phyloP scores from a whole-genome alignment of 225 moss, liverwort and hornwort species.

The Rhytidiadelphus loreus region DNA sequence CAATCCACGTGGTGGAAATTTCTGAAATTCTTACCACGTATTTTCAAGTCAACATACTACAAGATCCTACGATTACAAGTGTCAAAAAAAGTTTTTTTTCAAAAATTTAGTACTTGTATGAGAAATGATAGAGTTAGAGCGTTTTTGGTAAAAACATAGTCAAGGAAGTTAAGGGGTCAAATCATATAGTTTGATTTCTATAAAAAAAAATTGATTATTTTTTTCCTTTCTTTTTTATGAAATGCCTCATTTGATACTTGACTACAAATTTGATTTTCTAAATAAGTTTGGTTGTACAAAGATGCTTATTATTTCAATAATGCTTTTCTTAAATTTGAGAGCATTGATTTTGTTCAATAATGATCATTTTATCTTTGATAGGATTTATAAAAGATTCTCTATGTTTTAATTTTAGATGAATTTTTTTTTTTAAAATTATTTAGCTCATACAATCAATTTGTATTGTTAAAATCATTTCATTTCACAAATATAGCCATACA shows the following conservation, averaged over 20 bases:
- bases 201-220: neutral
- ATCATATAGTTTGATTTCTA: neutral
- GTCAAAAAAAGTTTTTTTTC: too few relatives aligned
- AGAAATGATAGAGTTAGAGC: too few relatives aligned
- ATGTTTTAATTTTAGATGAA: neutral
- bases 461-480: neutral
- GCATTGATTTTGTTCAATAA: neutral
- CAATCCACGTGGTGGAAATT: too few relatives aligned
- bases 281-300: neutral
- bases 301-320: neutral
- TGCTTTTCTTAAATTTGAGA: neutral
- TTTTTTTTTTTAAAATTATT: neutral
- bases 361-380: neutral
- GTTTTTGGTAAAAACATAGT: too few relatives aligned
- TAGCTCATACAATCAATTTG: neutral
- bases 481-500: neutral
- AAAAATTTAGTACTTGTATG: too few relatives aligned
- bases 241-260: neutral
- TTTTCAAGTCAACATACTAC: too few relatives aligned
- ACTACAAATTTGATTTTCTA: neutral
- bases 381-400: too few relatives aligned
- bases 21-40: too few relatives aligned
- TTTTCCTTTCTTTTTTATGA: neutral
- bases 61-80: too few relatives aligned
- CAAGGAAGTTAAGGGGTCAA: too few relatives aligned